phyloP scores from a whole-genome alignment of 75 land plant genomes.

The Cryptomeria japonica region DNA sequence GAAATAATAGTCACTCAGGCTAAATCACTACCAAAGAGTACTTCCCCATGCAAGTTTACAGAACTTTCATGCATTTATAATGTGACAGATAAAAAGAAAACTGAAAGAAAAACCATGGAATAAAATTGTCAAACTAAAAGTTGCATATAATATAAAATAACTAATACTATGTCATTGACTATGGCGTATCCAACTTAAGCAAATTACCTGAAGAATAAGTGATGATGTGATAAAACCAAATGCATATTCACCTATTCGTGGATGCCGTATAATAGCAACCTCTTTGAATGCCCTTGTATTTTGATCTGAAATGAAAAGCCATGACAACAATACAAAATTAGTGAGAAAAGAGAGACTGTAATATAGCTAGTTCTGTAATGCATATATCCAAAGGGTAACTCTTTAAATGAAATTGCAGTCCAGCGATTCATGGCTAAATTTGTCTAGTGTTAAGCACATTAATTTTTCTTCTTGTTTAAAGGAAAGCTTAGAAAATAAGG shows the following conservation, averaged over 20 bases:
- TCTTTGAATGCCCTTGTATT: constrained; percentile 84
- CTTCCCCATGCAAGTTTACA: not conserved
- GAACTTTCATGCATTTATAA: not conserved
- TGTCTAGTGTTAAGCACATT: not conserved
- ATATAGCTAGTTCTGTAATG: not conserved
- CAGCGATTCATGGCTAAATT: not conserved
- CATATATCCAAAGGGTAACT: not conserved
- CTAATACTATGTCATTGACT: not conserved
- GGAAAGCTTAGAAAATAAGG: not conserved
- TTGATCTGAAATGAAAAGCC: constrained; percentile 51
- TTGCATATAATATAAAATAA: not conserved
- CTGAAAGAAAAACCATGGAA: not conserved
- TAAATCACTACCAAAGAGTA: not conserved
- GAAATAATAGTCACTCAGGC: not conserved
- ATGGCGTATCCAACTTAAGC: not conserved
- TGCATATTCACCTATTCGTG: constrained; percentile 85
- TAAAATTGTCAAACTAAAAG: not conserved
- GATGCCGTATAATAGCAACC: constrained; percentile 83
- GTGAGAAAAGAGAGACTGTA: not conserved
- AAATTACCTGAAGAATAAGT: constrained; percentile 57
- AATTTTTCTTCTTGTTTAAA: not conserved
- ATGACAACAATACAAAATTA: not conserved
- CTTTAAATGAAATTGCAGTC: not conserved
- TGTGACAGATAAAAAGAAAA: too few species aligned
- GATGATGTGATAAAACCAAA: constrained; percentile 85